Evolutionary conservation across 495 filamentous ascomycete genomes (phyloP), one percentile per base, ranked within the genome.

Genomic region (Podospora conica): DNA sequence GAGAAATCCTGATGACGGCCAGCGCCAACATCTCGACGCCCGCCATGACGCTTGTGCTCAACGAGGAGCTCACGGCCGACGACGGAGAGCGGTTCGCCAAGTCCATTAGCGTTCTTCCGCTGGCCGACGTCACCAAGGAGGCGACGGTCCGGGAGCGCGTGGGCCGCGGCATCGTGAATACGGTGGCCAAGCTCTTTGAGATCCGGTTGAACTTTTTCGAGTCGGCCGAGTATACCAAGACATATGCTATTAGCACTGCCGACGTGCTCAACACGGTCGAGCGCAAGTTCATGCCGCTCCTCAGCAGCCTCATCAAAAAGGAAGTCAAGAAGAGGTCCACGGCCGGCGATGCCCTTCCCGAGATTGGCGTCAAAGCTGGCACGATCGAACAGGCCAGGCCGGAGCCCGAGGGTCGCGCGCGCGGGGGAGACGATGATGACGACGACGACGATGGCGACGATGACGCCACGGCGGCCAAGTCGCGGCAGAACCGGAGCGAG

Each of bases 1-100:
- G 95, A 76, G 95, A 99, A 87, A 97, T 99, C 75, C 87, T 98
- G 60, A 98, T 99, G 96, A 97, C 95, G 54, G 96, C 94, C 55
- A 96, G 91, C 73, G 83, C 86, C 60, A 82, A 86, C 31, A 96
- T 97, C 67, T 88, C 90, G 60, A 99, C 95, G 0, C 95, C 95
- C 0, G 85, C 88, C 3, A 99, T 99, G 95, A 95, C 91, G 3
- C 79, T 99, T 23, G 81, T 90, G 33, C 78, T 94, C 53, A 91
- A 88, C 72, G 81, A 86, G 40, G 91, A 94, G 65, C 75, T 96
- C 18, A 81, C 88, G 1, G 81, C 84, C 56, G 83, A 85, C 21
- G 84, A 93, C 54, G 86, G 85, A 21, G 88, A 94, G 77, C 85
- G 78, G 53, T 97, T 98, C 71, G 90, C 93, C 61, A 99, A 98